Percentiles rank a stretch among this genome's conserved stretches.
Conservation (phyloP, 75 land plant species). For the Gnetum montanum region DNA sequence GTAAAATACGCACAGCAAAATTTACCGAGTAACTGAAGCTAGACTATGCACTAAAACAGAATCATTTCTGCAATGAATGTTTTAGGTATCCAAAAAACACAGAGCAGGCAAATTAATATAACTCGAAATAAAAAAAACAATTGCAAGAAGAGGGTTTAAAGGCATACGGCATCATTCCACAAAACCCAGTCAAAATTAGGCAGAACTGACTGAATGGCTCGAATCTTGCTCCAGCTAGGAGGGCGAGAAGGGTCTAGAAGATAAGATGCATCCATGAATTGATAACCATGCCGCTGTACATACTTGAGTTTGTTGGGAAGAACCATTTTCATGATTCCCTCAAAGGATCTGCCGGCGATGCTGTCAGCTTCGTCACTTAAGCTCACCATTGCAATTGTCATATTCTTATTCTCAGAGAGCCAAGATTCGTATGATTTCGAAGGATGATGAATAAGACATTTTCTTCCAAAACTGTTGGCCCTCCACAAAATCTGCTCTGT, state of each 20-base stretch:
- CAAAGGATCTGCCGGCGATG: constrained; percentile 34
- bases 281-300: constrained; percentile 42
- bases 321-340: constrained; percentile 49
- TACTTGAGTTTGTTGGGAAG: constrained; percentile 39
- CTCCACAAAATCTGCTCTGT: constrained; percentile 31
- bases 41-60: no score
- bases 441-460: constrained; percentile 12
- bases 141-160: no score
- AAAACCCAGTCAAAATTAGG: constrained; percentile 54
- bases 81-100: no score
- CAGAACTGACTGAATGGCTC: constrained; percentile 32
- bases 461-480: constrained; percentile 55
- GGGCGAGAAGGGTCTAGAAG: constrained; percentile 37
- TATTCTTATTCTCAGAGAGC: not conserved
- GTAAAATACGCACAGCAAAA: no score
- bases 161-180: constrained; percentile 71
- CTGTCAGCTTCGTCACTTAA: constrained; percentile 32
- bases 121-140: no score
- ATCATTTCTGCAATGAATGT: no score
- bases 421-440: not conserved
- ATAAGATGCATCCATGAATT: constrained; percentile 42
- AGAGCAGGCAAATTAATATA: no score
- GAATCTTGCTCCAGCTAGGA: constrained; percentile 73
- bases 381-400: constrained; percentile 59
- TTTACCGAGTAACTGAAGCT: no score